Evolutionary conservation across 108 stramenopile species (phyloP).

Genomic region (Aurantiochytrium sp.): DNA sequence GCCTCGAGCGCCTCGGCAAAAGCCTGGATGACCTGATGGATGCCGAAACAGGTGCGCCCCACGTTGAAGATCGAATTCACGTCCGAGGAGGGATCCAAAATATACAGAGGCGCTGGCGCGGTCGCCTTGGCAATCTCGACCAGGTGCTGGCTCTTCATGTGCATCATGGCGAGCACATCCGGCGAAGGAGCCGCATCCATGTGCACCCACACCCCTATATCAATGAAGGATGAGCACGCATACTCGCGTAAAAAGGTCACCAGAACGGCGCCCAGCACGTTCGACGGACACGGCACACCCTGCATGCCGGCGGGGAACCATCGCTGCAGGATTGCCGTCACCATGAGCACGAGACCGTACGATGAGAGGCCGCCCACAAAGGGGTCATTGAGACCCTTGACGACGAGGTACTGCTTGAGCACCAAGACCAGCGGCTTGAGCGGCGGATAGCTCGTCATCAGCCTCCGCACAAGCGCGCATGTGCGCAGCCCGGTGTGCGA

Average conservation of each 20-base stretch:
- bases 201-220: neutral
- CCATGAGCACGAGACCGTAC: slow-evolving; percentile 80
- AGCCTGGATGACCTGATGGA: neutral
- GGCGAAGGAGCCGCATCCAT: neutral
- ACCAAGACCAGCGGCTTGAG: slow-evolving; percentile 76
- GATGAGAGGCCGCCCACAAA: slow-evolving; percentile 89
- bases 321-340: slow-evolving; percentile 70
- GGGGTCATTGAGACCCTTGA: slow-evolving; percentile 82
- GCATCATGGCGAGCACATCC: neutral
- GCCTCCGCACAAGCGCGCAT: slow-evolving; percentile 28
- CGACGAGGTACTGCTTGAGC: slow-evolving; percentile 78
- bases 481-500: slow-evolving; percentile 59
- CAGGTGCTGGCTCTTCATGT: neutral
- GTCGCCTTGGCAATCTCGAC: neutral
- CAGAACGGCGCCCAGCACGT: neutral
- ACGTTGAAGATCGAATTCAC: neutral
- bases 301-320: neutral
- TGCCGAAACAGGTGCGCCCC: slow-evolving; percentile 26
- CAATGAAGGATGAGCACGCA: neutral
- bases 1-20: slow-evolving; percentile 26
- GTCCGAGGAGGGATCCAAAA: neutral
- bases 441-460: slow-evolving; percentile 35
- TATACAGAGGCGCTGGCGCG: neutral
- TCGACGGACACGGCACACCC: neutral
- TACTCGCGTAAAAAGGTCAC: neutral